Evolutionary conservation across 2,329 filamentous ascomycete genomes (phyloP).

Genomic region (Calonectria naviculata): DNA sequence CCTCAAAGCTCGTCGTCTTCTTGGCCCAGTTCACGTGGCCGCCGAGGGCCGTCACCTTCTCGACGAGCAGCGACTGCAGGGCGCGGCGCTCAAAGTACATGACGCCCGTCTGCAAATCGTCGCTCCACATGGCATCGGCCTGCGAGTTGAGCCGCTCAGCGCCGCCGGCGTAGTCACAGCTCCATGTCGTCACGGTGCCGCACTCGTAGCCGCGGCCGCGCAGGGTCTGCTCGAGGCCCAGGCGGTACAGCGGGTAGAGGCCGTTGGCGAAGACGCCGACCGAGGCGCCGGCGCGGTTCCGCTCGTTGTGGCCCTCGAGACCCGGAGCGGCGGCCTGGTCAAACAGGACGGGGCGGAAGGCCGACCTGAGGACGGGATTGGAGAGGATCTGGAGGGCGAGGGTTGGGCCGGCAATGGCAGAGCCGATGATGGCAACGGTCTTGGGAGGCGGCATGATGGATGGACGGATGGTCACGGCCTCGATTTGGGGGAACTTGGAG

Average conservation of each 20-base stretch:
- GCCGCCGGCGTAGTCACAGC: conserved; percentile 21
- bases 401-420: conserved; percentile 30
- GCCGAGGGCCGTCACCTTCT: conserved; percentile 27
- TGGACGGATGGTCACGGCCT: not conserved
- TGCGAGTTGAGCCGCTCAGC: conserved; percentile 22
- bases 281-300: conserved; percentile 33
- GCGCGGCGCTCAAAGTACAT: conserved; percentile 35
- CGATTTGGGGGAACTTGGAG: not conserved
- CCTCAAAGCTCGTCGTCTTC: conserved; percentile 23
- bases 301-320: conserved; percentile 17
- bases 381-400: conserved; percentile 33
- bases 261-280: conserved; percentile 38
- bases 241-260: conserved; percentile 29
- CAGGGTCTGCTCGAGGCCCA: conserved; percentile 30
- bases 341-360: conserved; percentile 27
- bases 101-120: conserved; percentile 29
- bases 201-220: conserved; percentile 25
- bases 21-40: conserved; percentile 34
- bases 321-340: conserved; percentile 27
- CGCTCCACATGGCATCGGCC: conserved; percentile 31
- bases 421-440: conserved; percentile 32
- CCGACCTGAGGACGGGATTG: conserved; percentile 23
- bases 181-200: conserved; percentile 24
- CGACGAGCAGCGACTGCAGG: conserved; percentile 29
- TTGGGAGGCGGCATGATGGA: conserved; percentile 13